Conservation (phyloP, 2,329 filamentous ascomycete species). For the Trichoderma pleuroti region DNA sequence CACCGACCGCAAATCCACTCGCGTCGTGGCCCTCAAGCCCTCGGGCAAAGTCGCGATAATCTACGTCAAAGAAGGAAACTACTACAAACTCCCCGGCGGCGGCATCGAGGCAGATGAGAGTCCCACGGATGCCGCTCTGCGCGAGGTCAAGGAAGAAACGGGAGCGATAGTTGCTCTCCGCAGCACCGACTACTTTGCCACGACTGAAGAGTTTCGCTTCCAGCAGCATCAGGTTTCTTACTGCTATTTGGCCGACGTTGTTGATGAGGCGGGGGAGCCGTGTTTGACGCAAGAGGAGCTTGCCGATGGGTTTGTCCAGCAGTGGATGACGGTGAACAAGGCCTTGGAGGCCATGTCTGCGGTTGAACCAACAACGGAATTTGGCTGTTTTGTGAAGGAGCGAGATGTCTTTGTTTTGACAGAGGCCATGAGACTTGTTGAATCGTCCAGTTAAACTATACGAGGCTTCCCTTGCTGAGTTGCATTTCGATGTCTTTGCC, state of each 20-base stretch:
- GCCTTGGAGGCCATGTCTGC: slow-evolving; percentile 5
- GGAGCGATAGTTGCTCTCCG: slow-evolving; percentile 4
- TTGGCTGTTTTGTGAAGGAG: not conserved
- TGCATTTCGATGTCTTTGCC: not conserved
- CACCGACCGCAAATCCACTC: slow-evolving; percentile 11
- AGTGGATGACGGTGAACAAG: not conserved
- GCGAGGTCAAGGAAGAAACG: slow-evolving; percentile 19
- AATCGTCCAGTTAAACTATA: not conserved
- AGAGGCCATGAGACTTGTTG: not conserved
- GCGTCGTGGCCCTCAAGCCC: slow-evolving; percentile 10
- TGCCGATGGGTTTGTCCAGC: slow-evolving; percentile 15
- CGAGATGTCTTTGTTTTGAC: not conserved
- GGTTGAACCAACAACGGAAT: not conserved
- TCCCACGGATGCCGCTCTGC: not conserved
- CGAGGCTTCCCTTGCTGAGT: not conserved
- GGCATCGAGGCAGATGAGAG: slow-evolving; percentile 16
- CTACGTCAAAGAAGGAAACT: slow-evolving; percentile 15
- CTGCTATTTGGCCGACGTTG: slow-evolving; percentile 17
- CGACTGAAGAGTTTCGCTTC: slow-evolving; percentile 19
- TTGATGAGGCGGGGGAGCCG: slow-evolving; percentile 17
- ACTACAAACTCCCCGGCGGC: slow-evolving; percentile 22
- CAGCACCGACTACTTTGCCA: slow-evolving; percentile 4
- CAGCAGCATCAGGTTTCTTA: slow-evolving; percentile 20
- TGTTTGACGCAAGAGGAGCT: slow-evolving; percentile 16
- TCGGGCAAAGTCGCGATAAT: slow-evolving; percentile 11